A percentile compares a stretch with the other conserved stretches of the same genome.
phyloP scores from a whole-genome alignment of 2,329 filamentous ascomycete genomes.

The Akanthomyces dipterigenus region DNA sequence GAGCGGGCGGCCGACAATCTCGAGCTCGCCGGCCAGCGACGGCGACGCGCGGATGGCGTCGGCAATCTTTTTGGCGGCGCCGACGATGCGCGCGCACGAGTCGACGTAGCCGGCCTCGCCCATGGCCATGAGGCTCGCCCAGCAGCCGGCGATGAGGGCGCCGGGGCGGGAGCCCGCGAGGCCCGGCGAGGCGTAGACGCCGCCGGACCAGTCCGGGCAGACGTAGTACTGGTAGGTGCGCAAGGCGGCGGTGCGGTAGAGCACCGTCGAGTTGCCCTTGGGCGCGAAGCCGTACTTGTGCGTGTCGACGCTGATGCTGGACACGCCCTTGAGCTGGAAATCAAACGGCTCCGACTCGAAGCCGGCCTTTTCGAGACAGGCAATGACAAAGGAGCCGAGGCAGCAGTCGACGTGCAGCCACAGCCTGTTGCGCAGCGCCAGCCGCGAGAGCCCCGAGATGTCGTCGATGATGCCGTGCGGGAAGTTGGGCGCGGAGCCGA shows the following conservation, averaged over 20 bases:
- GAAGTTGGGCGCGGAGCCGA: slow-evolving; percentile 95
- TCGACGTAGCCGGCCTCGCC: slow-evolving; percentile 85
- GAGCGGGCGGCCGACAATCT: slow-evolving; percentile 75
- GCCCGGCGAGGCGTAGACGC: slow-evolving; percentile 89
- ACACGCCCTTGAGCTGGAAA: slow-evolving; percentile 89
- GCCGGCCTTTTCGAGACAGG: slow-evolving; percentile 86
- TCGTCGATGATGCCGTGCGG: slow-evolving; percentile 98
- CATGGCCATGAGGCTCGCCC: slow-evolving; percentile 83
- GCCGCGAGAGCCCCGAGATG: slow-evolving; percentile 74
- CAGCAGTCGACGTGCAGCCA: slow-evolving; percentile 97
- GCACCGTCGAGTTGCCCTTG: slow-evolving; percentile 88
- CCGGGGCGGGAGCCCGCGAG: slow-evolving; percentile 89
- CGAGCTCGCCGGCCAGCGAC: slow-evolving; percentile 63
- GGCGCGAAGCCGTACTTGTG: slow-evolving; percentile 99
- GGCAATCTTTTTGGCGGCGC: slow-evolving; percentile 75
- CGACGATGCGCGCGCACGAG: slow-evolving; percentile 82
- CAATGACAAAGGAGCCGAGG: slow-evolving; percentile 88
- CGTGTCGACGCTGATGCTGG: slow-evolving; percentile 91
- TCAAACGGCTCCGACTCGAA: slow-evolving; percentile 87
- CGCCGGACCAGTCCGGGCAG: slow-evolving; percentile 88
- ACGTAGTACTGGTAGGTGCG: slow-evolving; percentile 95
- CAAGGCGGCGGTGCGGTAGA: slow-evolving; percentile 76
- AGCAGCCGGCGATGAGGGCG: slow-evolving; percentile 91
- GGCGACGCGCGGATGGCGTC: slow-evolving; percentile 65
- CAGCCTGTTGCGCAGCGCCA: slow-evolving; percentile 72